Percentiles rank a stretch among this genome's conserved stretches.
phyloP scores from a whole-genome alignment of 2,329 filamentous ascomycete genomes.

The Hymenoscyphus albidus region DNA sequence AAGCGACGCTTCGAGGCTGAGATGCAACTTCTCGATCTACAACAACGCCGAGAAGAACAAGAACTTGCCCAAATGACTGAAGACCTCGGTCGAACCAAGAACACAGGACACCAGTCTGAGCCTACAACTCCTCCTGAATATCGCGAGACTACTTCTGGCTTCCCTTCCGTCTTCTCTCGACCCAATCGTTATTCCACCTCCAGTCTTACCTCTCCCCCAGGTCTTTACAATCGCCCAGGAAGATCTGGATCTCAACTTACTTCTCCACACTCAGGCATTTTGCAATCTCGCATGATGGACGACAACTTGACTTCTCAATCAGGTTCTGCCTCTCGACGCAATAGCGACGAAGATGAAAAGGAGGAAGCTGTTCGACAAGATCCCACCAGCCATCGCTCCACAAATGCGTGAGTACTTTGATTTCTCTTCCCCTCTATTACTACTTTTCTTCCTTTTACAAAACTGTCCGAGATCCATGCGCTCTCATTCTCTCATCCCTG shows the following conservation, averaged over 20 bases:
- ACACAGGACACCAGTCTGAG: conserved; percentile 75
- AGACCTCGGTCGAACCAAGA: conserved; percentile 60
- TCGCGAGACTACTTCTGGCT: conserved; percentile 65
- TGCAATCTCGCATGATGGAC: conserved; percentile 55
- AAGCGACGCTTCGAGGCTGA: conserved; percentile 86
- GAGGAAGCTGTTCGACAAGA: conserved; percentile 68
- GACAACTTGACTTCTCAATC: conserved; percentile 76
- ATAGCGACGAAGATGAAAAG: conserved; percentile 88
- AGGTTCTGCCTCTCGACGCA: conserved; percentile 79
- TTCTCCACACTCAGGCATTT: conserved; percentile 66
- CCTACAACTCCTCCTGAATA: conserved; percentile 96
- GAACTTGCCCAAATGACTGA: conserved; percentile 83
- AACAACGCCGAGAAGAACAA: conserved; percentile 76
- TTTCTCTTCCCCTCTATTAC: neutral
- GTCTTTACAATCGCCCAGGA: conserved; percentile 67
- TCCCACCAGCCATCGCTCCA: conserved; percentile 67
- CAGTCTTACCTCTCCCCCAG: conserved; percentile 77
- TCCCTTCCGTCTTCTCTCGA: conserved; percentile 75
- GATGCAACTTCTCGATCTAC: conserved; percentile 83
- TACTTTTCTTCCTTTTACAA: neutral
- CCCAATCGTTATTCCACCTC: conserved; percentile 87
- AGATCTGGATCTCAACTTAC: conserved; percentile 76
- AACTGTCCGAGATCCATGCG: neutral
- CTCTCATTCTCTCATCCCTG: no score
- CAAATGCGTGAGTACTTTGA: conserved; percentile 68